Evolutionary conservation across 257 asterid species (phyloP), one percentile per base, ranked within the genome.

Genomic region (Solanum arcanum): DNA sequence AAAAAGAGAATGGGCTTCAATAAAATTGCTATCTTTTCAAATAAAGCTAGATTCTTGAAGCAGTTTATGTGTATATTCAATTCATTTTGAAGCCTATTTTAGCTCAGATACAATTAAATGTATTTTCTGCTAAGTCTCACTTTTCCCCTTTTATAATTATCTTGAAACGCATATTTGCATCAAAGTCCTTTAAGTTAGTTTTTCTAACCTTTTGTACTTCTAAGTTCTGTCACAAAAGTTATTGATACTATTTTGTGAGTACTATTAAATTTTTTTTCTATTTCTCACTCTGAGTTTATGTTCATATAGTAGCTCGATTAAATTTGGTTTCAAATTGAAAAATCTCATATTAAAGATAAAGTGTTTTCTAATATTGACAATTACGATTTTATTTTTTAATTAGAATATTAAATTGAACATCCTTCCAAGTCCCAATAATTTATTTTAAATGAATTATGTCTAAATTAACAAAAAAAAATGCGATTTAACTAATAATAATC

Each of bases 1-100:
- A 77, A 81, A 83, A 82, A n/a, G 69, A 47, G 70, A 15, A 88
- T 86, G 64, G 64, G 86, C 86, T 83, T 89, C 88, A 18, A 66
- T n/a, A n/a, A 87, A 81, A 68, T 59, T 29, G 66, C 74, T 42
- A 87, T 66, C 46, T 46, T 59, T 42, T 12, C 85, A 37, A 74
- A 89, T 29, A 66, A 35, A 70, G 68, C 73, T 31, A 86, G 88
- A 83, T 37, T 31, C 86, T 82, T 89, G 75, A 39, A 56, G 44
- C 15, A 80, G 72, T 20, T 27, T 18, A 29, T 29, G 69, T 12
- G 69, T 12, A 18, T n/a, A 60, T 21, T 47, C 82, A 59, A 46
- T 25, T 64, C 86, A 59, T 31, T 70, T 85, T 68, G 20, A 44
- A 47, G 68, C n/a, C 31, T n/a, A 8, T 5, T 46, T 64, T 47